Evolutionary conservation across 345 rosid genomes (phyloP), one percentile per base, ranked within the genome.

Genomic region (Acer saccharum): DNA sequence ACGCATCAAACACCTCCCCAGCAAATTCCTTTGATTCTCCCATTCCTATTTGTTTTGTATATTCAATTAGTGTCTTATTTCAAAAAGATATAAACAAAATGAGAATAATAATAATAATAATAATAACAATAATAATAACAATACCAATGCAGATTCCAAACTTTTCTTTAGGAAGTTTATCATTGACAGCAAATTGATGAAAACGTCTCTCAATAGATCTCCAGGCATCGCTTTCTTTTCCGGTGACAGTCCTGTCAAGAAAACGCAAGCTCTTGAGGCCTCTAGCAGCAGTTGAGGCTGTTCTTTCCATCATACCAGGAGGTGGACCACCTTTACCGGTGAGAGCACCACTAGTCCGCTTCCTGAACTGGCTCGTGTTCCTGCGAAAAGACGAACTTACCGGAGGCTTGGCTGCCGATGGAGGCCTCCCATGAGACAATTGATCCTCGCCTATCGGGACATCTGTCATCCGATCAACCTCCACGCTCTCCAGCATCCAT

Each of bases 21-120:
- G 99, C 90, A 78, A 96, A 96, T 76, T 96, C 99, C 82, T 80
- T 84, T 6, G 98, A 91, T 25, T 96, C 98, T 76, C 89, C 98
- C 95, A 96, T 89, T 35, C 99, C 99, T 46, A 27, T 46, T 43
- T 43, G 46, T 35, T 35, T 35, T 35, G 39, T 35, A 35, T 35
- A 35, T 35, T 35, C 39, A 35, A 4, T 35, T 35, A 43, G 9
- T 43, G 46, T 43, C 10, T 43, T 10, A 43, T 43, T 43, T 43
- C 46, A 8, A 7, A 43, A 7, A 8, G 46, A 43, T 7, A 43
- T 8, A 43, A 7, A 43, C 0, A 43, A 43, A 43, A 7, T 43
- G 39, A 35, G 39, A 9, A 43, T 43, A 7, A 43, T 43, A 43
- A 9, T 43, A 7, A 43, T 77, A 46, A 46, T 21, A 69, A 10